Evolutionary conservation across 192 early-diverging fungal genomes (phyloP).

Genomic region (Chytriomyces sp.): DNA sequence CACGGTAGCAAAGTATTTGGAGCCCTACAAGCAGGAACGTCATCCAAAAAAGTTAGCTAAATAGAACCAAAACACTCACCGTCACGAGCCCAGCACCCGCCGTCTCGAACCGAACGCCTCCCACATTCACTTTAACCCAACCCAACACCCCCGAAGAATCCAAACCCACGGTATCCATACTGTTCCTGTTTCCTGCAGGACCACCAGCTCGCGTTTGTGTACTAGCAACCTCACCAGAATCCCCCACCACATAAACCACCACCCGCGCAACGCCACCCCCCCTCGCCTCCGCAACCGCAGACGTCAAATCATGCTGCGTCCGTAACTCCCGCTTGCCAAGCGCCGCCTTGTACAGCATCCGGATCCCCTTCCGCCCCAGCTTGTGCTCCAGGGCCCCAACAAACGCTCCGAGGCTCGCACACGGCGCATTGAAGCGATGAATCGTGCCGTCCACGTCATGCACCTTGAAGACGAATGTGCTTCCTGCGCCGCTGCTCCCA

Average conservation of each 20-base stretch:
- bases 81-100: background rate
- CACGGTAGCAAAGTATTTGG: background rate
- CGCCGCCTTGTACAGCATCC: constrained; percentile 6
- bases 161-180: background rate
- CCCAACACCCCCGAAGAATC: background rate
- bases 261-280: constrained; percentile 5
- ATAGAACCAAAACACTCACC: background rate
- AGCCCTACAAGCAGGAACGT: background rate
- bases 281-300: constrained; percentile 16
- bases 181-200: no score
- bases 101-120: constrained; percentile 20
- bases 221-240: background rate
- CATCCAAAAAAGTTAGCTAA: no score
- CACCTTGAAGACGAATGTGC: constrained; percentile 51
- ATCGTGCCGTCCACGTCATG: constrained; percentile 49
- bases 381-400: constrained; percentile 5
- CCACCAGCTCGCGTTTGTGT: background rate
- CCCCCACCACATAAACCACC: constrained; percentile 9
- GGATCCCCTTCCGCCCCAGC: constrained; percentile 4
- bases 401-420: background rate
- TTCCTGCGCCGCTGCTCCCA: background rate
- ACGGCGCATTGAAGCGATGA: constrained; percentile 43
- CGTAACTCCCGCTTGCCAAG: background rate
- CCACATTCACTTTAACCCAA: constrained; percentile 27
- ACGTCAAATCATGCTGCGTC: background rate